phyloP scores from a whole-genome alignment of 2,329 filamentous ascomycete genomes.

The Ophiocordyceps polyrhachis-furcata region DNA sequence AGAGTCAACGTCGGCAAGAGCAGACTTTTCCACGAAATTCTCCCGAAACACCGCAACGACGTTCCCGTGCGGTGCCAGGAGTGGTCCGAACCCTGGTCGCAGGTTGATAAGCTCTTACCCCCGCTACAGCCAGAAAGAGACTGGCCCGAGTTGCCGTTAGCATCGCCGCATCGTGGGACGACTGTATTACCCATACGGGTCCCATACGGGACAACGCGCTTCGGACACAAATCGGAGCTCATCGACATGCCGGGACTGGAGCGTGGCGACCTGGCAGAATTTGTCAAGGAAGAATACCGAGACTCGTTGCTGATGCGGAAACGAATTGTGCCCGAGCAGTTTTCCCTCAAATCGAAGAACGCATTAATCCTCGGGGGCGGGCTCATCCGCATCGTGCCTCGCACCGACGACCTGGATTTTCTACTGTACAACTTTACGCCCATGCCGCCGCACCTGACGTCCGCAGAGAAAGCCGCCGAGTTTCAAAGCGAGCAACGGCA shows the following conservation, averaged over 20 bases:
- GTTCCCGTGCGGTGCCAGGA: neutral
- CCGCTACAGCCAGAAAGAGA: conserved; percentile 53
- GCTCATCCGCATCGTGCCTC: conserved; percentile 71
- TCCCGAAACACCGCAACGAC: conserved; percentile 46
- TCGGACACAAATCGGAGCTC: conserved; percentile 78
- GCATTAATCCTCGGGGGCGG: conserved; percentile 66
- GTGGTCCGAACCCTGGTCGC: conserved; percentile 9
- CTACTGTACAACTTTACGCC: conserved; percentile 79
- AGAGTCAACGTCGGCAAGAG: conserved; percentile 98
- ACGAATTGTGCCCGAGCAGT: conserved; percentile 55
- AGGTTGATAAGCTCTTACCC: conserved; percentile 47
- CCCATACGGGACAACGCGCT: conserved; percentile 68
- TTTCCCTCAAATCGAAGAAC: conserved; percentile 53
- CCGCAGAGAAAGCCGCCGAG: conserved; percentile 58
- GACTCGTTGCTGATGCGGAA: conserved; percentile 59
- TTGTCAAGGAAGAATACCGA: conserved; percentile 48
- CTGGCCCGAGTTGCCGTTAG: conserved; percentile 70
- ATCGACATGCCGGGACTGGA: conserved; percentile 81
- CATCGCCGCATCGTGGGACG: conserved; percentile 76
- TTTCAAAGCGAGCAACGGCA: conserved; percentile 48
- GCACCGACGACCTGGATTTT: conserved; percentile 39
- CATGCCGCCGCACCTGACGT: conserved; percentile 55
- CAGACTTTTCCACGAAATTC: conserved; percentile 70
- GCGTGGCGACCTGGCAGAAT: conserved; percentile 51
- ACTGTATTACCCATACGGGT: conserved; percentile 90